Conservation (phyloP, 495 filamentous ascomycete species). For the Neurospora sp. region DNA sequence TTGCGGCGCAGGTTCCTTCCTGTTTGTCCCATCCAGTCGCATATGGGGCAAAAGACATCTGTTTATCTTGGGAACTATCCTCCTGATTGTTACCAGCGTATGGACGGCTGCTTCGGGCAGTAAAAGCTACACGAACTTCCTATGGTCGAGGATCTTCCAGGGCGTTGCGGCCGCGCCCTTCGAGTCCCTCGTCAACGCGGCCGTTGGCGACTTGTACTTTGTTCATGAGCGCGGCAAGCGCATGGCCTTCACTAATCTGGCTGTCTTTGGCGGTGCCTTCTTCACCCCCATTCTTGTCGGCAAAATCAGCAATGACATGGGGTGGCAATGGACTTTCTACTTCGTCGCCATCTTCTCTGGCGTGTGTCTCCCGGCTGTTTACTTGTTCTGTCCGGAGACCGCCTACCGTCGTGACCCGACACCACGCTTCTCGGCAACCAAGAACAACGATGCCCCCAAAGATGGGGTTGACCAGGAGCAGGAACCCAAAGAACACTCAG, state of each 20-base stretch:
- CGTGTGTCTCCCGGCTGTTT: conserved; percentile 50
- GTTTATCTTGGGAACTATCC: conserved; percentile 67
- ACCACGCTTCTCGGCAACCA: neutral
- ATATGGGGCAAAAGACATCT: conserved; percentile 88
- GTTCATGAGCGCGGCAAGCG: conserved; percentile 78
- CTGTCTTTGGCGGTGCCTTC: conserved; percentile 85
- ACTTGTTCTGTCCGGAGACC: conserved; percentile 81
- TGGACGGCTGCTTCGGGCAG: conserved; percentile 66
- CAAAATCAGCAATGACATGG: conserved; percentile 65
- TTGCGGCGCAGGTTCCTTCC: conserved; percentile 65
- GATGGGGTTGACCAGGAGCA: neutral
- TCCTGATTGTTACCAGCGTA: conserved; percentile 59
- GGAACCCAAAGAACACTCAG: neutral
- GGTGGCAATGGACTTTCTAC: conserved; percentile 75
- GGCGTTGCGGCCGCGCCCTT: conserved; percentile 68
- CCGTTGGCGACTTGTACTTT: conserved; percentile 67
- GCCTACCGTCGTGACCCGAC: conserved; percentile 52
- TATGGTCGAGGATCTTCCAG: conserved; percentile 70
- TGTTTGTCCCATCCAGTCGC: conserved; percentile 79
- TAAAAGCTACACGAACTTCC: conserved; percentile 53
- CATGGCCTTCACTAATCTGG: conserved; percentile 85
- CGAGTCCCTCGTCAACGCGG: conserved; percentile 66
- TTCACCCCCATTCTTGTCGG: conserved; percentile 84
- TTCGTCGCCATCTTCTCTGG: conserved; percentile 63
- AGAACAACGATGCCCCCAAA: neutral